phyloP scores from a whole-genome alignment of 106 monocot species.

The Posidonia australis region DNA sequence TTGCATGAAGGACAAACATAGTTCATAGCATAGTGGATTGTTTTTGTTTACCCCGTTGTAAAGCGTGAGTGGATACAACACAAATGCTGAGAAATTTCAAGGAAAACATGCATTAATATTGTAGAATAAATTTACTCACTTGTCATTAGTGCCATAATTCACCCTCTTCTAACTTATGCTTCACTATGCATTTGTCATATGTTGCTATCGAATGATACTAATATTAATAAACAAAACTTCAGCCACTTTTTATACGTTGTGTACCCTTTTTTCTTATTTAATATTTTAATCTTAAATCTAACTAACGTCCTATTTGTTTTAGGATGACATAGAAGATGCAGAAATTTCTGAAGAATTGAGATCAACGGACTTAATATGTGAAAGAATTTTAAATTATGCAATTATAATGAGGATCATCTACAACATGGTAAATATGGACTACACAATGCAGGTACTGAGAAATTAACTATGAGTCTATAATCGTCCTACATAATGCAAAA shows the following conservation, averaged over 20 bases:
- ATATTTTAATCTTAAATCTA: background rate
- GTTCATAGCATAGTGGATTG: no score
- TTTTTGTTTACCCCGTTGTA: no score
- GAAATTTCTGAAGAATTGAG: slow-evolving; percentile 3
- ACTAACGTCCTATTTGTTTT: background rate
- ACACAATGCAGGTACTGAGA: slow-evolving; percentile 50
- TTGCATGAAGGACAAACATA: no score
- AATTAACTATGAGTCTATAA: background rate
- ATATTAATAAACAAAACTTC: background rate
- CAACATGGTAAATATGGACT: slow-evolving; percentile 48
- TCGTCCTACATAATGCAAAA: background rate
- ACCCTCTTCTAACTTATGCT: no score
- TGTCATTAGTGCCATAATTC: no score
- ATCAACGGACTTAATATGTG: slow-evolving; percentile 6
- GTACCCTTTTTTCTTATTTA: background rate
- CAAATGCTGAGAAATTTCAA: no score
- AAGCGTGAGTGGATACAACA: no score
- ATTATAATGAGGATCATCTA: slow-evolving; percentile 29
- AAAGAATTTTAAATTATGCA: slow-evolving; percentile 21
- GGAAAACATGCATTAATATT: no score
- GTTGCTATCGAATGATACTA: background rate
- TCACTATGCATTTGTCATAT: no score
- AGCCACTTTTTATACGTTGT: background rate
- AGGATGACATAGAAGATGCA: slow-evolving; percentile 11
- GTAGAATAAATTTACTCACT: no score